A percentile compares a stretch with the other conserved stretches of the same genome.
Conservation (phyloP, 306 rosid species). For the Quercus variabilis region DNA sequence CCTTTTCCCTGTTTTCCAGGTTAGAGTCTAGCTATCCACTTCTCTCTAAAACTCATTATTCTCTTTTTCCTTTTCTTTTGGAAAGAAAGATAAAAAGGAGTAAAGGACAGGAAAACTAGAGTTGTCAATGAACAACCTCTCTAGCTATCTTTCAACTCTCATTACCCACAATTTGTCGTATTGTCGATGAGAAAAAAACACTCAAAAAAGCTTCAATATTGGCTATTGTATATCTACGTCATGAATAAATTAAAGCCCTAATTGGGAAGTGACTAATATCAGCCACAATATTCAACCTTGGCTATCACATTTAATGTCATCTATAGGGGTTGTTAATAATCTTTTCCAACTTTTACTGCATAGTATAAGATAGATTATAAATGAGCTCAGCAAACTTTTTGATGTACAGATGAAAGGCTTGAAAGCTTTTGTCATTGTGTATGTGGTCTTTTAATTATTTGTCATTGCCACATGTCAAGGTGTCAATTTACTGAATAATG, state of each 20-base stretch:
- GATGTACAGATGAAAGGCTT: too few species aligned
- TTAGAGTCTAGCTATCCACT: not conserved
- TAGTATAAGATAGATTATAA: too few species aligned
- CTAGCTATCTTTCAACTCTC: not conserved
- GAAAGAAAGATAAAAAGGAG: not conserved
- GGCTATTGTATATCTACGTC: too few species aligned
- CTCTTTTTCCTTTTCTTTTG: not conserved
- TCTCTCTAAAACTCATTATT: not conserved
- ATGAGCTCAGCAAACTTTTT: not conserved
- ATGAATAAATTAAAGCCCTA: not conserved
- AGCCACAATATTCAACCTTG: too few species aligned
- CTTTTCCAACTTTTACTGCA: too few species aligned
- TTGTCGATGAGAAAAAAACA: not conserved
- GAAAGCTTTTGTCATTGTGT: too few species aligned
- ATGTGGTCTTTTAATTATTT: not conserved
- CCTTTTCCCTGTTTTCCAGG: not conserved
- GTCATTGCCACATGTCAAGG: not conserved
- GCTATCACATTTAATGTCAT: too few species aligned
- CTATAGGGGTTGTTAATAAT: too few species aligned
- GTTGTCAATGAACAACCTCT: not conserved
- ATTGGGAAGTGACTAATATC: too few species aligned
- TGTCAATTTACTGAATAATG: not conserved
- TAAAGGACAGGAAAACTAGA: not conserved
- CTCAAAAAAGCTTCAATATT: not conserved
- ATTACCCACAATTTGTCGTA: not conserved